A percentile compares a stretch with the other conserved stretches of the same genome.
Conservation (phyloP, 106 monocot genomes). For the Alisma plantagoaquatica region DNA sequence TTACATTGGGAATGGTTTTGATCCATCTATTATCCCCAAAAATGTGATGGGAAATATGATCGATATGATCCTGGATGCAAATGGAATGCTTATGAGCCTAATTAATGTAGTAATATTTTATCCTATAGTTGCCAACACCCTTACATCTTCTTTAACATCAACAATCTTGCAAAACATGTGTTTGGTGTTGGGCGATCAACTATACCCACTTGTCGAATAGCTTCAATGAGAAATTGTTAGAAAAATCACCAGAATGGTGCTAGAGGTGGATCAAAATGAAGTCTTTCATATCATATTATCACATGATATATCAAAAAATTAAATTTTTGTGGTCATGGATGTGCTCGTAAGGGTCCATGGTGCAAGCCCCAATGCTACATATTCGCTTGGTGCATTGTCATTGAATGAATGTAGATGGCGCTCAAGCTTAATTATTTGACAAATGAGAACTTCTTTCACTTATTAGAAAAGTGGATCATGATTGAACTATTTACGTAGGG, state of each 20-base stretch:
- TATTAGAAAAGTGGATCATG: too few species aligned
- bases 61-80: slow-evolving; percentile 16
- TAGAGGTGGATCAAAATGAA: slow-evolving; percentile 47
- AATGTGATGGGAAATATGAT: slow-evolving; percentile 17
- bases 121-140: slow-evolving; percentile 11
- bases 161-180: slow-evolving; percentile 28
- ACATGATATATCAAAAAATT: slow-evolving; percentile 37
- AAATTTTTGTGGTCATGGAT: slow-evolving; percentile 48
- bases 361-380: slow-evolving; percentile 11
- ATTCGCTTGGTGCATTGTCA: slow-evolving; percentile 20
- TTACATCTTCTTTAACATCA: slow-evolving; percentile 42
- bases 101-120: slow-evolving; percentile 8
- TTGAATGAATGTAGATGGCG: slow-evolving; percentile 18
- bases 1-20: slow-evolving; percentile 12
- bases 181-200: slow-evolving; percentile 53
- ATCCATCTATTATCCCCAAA: slow-evolving; percentile 13
- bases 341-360: slow-evolving; percentile 17
- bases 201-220: slow-evolving; percentile 52
- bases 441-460: too few species aligned
- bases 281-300: slow-evolving; percentile 65
- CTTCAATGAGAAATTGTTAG: slow-evolving; percentile 27
- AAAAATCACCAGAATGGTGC: slow-evolving; percentile 46
- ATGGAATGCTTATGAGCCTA: too few species aligned
- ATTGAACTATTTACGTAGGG: too few species aligned
- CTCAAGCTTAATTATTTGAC: too few species aligned